Evolutionary conservation across 192 early-diverging fungal species (phyloP).

Genomic region (Coemansia sp.): DNA sequence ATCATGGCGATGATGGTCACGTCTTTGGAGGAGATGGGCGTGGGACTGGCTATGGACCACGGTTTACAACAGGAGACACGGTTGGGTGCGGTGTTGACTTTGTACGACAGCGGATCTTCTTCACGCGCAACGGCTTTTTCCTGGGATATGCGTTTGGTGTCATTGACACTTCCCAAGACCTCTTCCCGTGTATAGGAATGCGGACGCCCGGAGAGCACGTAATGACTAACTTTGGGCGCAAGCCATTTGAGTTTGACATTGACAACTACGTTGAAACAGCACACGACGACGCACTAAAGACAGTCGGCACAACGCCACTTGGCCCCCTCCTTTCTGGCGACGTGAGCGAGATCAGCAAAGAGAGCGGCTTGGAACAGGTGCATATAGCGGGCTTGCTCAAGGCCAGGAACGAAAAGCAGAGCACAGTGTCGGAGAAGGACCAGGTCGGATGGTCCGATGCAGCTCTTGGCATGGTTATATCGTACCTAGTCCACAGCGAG

Average conservation of each 20-base stretch:
- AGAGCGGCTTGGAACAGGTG: neutral
- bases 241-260: slow-evolving; percentile 64
- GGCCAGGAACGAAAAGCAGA: slow-evolving; percentile 7
- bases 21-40: slow-evolving; percentile 72
- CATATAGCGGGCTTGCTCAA: slow-evolving; percentile 8
- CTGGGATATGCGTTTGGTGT: slow-evolving; percentile 60
- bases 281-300: slow-evolving; percentile 23
- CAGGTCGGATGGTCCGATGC: slow-evolving; percentile 19
- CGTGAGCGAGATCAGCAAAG: neutral
- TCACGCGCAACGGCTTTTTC: slow-evolving; percentile 87
- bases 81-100: slow-evolving; percentile 95
- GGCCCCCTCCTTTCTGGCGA: slow-evolving; percentile 11
- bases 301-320: slow-evolving; percentile 12
- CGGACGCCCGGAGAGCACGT: slow-evolving; percentile 59
- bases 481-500: slow-evolving; percentile 83
- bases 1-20: slow-evolving; percentile 96
- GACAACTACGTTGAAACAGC: slow-evolving; percentile 26
- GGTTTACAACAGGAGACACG: slow-evolving; percentile 87
- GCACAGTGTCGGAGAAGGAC: neutral
- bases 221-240: slow-evolving; percentile 63
- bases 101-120: slow-evolving; percentile 70
- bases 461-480: slow-evolving; percentile 61
- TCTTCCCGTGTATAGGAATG: slow-evolving; percentile 65
- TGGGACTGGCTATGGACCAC: slow-evolving; percentile 82
- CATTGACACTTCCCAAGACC: slow-evolving; percentile 35